Percentiles rank a stretch among this genome's conserved stretches.
Conservation (phyloP, 106 monocot genomes). For the Agapanthus africanus region DNA sequence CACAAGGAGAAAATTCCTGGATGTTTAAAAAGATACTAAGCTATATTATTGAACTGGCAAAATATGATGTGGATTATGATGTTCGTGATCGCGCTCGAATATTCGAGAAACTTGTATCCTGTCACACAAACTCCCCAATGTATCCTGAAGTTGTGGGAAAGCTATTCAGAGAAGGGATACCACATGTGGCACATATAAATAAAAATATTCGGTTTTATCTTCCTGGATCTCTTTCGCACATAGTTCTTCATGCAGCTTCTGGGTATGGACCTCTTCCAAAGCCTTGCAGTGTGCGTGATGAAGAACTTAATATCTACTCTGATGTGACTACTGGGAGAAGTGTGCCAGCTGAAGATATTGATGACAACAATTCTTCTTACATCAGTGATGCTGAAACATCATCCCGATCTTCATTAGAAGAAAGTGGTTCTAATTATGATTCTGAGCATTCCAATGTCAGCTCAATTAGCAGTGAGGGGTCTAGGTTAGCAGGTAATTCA, state of each 20-base stretch:
- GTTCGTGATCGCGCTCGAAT: slow-evolving; percentile 79
- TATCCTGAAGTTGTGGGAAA: slow-evolving; percentile 23
- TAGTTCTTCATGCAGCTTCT: slow-evolving; percentile 92
- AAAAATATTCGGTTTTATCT: slow-evolving; percentile 54
- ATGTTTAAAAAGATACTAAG: slow-evolving; percentile 41
- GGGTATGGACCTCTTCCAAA: slow-evolving; percentile 85
- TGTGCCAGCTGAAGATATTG: slow-evolving; percentile 14
- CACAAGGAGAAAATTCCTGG: slow-evolving; percentile 26
- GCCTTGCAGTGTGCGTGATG: slow-evolving; percentile 54
- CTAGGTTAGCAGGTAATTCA: slow-evolving; percentile 15
- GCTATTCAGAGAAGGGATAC: slow-evolving; percentile 37
- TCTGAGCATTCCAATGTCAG: slow-evolving; percentile 37
- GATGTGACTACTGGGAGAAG: slow-evolving; percentile 10
- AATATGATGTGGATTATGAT: slow-evolving; percentile 65
- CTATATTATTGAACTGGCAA: slow-evolving; percentile 77
- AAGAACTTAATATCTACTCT: slow-evolving; percentile 1
- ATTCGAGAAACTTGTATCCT: slow-evolving; percentile 43
- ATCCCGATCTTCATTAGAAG: slow-evolving; percentile 54
- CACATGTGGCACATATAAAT: slow-evolving; percentile 5
- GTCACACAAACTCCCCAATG: background rate
- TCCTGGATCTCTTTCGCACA: slow-evolving; percentile 87
- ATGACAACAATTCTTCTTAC: slow-evolving; percentile 11
- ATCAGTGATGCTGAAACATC: slow-evolving; percentile 25
- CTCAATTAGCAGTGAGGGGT: slow-evolving; percentile 31
- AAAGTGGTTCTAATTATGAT: slow-evolving; percentile 46